A percentile compares a stretch with the other conserved stretches of the same genome.
These are phyloP conservation scores for Ceratobasidium sp. DNA, from an alignment of 1,284 basidiomycete genomes.

Conservation along the genomic window DNA sequence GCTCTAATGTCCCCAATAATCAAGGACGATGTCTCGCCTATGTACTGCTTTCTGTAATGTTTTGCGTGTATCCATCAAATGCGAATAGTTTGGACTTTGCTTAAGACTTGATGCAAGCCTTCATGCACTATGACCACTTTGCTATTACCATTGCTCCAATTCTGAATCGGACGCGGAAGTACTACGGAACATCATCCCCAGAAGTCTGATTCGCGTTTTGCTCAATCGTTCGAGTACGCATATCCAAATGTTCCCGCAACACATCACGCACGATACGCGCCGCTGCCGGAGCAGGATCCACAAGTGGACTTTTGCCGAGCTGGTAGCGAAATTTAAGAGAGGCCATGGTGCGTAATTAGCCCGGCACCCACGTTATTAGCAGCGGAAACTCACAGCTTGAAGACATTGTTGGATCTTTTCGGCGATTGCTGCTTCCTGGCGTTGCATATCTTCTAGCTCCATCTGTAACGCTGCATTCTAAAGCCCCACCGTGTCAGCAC, in stretches of 20 bases:
- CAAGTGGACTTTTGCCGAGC: conserved; percentile 33
- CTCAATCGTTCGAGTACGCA: conserved; percentile 37
- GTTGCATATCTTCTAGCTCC: conserved; percentile 38
- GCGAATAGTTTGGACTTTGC: background rate
- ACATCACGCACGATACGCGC: conserved; percentile 37
- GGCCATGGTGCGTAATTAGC: background rate
- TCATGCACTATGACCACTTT: background rate
- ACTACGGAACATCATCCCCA: conserved; percentile 22
- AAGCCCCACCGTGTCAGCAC: background rate
- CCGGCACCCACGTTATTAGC: background rate
- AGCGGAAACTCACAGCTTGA: conserved; percentile 19
- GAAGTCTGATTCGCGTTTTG: conserved; percentile 27
- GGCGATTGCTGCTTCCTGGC: conserved; percentile 33
- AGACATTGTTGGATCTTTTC: conserved; percentile 39
- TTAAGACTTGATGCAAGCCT: background rate
- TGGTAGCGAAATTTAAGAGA: background rate
- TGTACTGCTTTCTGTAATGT: conserved; percentile 62
- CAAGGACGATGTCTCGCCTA: conserved; percentile 18
- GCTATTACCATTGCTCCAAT: conserved; percentile 11
- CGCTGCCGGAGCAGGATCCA: conserved; percentile 34
- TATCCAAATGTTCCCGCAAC: conserved; percentile 40
- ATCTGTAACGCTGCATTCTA: conserved; percentile 37
- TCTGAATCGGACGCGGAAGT: background rate
- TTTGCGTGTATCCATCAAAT: conserved; percentile 54
- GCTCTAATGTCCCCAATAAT: conserved; percentile 10